Evolutionary conservation across 2,329 filamentous ascomycete species (phyloP), one percentile per base, ranked within the genome.

Genomic region (Alternaria triticimaculans): DNA sequence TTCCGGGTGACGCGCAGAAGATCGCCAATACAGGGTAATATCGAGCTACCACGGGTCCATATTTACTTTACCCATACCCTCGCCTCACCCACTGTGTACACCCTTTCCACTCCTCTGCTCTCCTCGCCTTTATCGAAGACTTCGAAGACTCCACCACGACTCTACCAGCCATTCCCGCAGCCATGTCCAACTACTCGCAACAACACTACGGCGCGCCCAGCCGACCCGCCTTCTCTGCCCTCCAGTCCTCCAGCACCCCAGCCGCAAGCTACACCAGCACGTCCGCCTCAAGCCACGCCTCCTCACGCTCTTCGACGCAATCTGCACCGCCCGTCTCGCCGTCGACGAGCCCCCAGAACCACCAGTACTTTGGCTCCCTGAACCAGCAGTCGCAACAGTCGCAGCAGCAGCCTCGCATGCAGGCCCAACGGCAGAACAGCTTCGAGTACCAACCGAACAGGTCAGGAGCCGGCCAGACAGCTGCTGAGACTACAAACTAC

Each of bases 401-500:
- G 46, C 71, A 71, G 43, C 74, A 75, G 49, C 76, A 77, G 58
- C 72, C 77, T 56, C 73, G 76, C 28, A 53, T 62, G 45, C 74
- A 73, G 59, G 58, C 64, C 30, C 77, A 76, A 50, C 64, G 69
- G 62, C 72, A 75, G 45, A 70, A 69, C 30, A 73, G 69, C 60
- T 78, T 74, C 63, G 72, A 78, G 37, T 80, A 80, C 60, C 72
- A 72, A 50, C 77, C 79, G 30, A 78, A 78, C 55, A 68, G 79
- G 25, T 62, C 75, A 6, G 75, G 72, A 9, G 75, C 79, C 18
- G 80, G 78, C 33, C 64, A 71, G 21, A 80, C 78, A 3, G 75
- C 77, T 53, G 79, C 80, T 43, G 82, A 84, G 73, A 88, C 87
- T 2, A 84, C 85, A 10, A 85, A 85, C 5, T 94, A 94, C 76